Evolutionary conservation across 106 monocot species (phyloP), one percentile per base, ranked within the genome.

Genomic region (Dendrobium nobile): DNA sequence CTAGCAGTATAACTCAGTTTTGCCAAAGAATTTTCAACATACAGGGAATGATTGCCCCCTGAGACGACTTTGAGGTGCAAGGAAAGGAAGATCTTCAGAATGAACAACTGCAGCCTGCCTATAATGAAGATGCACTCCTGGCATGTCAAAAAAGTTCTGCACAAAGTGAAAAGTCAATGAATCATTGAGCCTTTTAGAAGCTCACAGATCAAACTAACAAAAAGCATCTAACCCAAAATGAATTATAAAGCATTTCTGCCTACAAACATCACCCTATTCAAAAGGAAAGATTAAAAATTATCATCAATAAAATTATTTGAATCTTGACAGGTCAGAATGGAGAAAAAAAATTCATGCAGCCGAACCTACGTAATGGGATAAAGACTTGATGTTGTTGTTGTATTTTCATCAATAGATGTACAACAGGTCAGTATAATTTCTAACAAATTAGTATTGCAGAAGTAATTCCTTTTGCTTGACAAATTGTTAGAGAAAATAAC

Each of bases 71-170:
- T 85, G 92, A 85, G 98, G 98, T 37, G 98, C 98, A 80, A 99
- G 94, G 72, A 45, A 85, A 70, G 89, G 91, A 27, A 99, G 89
- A 81, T 99, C 98, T 81, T 92, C 92, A 81, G 93, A 87, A 83
- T 93, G 93, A 80, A 99, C 92, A 73, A 95, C 95, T 70, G 98
- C 93, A 77, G 93, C 89, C 80, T 95, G 98, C 61, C 95, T 85
- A 74, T 99, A 95, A 43, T 99, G 98, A 82, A 99, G 92, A 91
- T 99, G 98, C 43, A 95, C 88, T 72, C 98, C 98, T 72, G 95
- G 98, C 2, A 91, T 99, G 78, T 99, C 98, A 75, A 89, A 99
- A 61, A 99, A 77, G 54, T 91, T 99, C 98, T 95, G 88, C n/a
- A 67, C 55, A n/a, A 54, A 11, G 5, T 17, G 6, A 9, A 74